These are phyloP conservation scores for Primulina eburnea DNA, from an alignment of 257 asterid genomes.

Conservation along the genomic window DNA sequence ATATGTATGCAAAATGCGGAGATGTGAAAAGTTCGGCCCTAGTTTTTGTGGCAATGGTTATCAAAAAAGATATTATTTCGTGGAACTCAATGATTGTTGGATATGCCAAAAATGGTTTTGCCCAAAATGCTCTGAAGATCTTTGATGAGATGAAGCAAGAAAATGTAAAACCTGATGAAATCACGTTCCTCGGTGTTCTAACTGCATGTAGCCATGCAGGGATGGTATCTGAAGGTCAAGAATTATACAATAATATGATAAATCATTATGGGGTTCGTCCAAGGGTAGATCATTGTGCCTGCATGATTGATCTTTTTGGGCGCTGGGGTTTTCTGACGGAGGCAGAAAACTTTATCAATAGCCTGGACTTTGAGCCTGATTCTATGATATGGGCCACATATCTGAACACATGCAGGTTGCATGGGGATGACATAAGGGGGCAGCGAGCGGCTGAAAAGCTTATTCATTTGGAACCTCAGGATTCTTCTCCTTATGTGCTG, in stretches of 20 bases:
- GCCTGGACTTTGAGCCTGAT: slow-evolving; percentile 54
- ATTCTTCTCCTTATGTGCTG: slow-evolving; percentile 67
- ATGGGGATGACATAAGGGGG: slow-evolving; percentile 79
- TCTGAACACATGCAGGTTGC: slow-evolving; percentile 83
- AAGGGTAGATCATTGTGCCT: slow-evolving; percentile 71
- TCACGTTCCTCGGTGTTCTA: slow-evolving; percentile 84
- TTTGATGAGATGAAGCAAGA: slow-evolving; percentile 68
- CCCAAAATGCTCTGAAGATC: slow-evolving; percentile 59
- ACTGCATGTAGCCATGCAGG: slow-evolving; percentile 96
- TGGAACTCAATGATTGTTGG: slow-evolving; percentile 96
- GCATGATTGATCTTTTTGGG: slow-evolving; percentile 86
- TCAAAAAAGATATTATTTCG: slow-evolving; percentile 47
- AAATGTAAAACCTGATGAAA: slow-evolving; percentile 60
- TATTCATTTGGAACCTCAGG: slow-evolving; percentile 65
- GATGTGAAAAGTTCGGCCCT: slow-evolving; percentile 61
- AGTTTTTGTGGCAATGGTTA: slow-evolving; percentile 60
- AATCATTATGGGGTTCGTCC: slow-evolving; percentile 49
- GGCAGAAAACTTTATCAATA: slow-evolving; percentile 69
- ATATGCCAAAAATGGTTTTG: slow-evolving; percentile 44
- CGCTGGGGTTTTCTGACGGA: slow-evolving; percentile 81
- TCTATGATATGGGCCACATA: slow-evolving; percentile 81
- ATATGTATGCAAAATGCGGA: slow-evolving; percentile 98
- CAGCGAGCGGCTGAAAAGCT: slow-evolving; percentile 73
- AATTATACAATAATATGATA: slow-evolving; percentile 51
- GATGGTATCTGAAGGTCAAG: slow-evolving; percentile 68